Conservation (phyloP, 495 filamentous ascomycete genomes). For the Hyaloscypha hepaticicola region DNA sequence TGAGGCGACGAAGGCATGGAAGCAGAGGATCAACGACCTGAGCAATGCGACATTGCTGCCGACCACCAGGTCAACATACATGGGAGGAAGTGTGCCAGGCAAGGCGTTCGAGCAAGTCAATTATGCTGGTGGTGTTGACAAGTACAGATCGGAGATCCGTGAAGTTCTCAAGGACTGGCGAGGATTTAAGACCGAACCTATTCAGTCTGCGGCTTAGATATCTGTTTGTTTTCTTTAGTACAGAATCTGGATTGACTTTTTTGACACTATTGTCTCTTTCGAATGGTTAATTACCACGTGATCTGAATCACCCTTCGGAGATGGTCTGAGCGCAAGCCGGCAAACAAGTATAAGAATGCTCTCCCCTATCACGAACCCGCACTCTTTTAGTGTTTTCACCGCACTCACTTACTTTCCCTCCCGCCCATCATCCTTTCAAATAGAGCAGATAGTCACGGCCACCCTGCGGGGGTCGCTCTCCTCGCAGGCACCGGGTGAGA, state of each 20-base stretch:
- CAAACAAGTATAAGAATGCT: no score
- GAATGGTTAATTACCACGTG: not conserved
- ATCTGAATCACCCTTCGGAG: no score
- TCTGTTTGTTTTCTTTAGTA: not conserved
- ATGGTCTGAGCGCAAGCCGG: no score
- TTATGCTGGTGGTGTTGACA: conserved; percentile 42
- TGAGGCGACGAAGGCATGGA: conserved; percentile 50
- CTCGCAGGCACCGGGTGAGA: no score
- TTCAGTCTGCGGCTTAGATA: not conserved
- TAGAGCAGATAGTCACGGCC: no score
- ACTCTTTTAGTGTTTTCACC: no score
- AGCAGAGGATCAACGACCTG: conserved; percentile 39
- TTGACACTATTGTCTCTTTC: not conserved
- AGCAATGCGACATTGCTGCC: conserved; percentile 49
- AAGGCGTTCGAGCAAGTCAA: conserved; percentile 48
- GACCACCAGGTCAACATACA: conserved; percentile 45
- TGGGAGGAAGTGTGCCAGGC: conserved; percentile 49
- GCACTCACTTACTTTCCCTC: no score
- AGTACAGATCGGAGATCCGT: conserved; percentile 42
- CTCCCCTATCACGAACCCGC: no score
- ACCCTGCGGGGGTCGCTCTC: no score
- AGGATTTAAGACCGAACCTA: conserved; percentile 37
- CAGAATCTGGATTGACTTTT: not conserved
- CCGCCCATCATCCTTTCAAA: no score
- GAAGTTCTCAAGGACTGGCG: conserved; percentile 31